Percentiles rank a stretch among this genome's conserved stretches.
phyloP scores from a whole-genome alignment of 1,284 basidiomycete species.

The Pseudozyma tsukubaensis region DNA sequence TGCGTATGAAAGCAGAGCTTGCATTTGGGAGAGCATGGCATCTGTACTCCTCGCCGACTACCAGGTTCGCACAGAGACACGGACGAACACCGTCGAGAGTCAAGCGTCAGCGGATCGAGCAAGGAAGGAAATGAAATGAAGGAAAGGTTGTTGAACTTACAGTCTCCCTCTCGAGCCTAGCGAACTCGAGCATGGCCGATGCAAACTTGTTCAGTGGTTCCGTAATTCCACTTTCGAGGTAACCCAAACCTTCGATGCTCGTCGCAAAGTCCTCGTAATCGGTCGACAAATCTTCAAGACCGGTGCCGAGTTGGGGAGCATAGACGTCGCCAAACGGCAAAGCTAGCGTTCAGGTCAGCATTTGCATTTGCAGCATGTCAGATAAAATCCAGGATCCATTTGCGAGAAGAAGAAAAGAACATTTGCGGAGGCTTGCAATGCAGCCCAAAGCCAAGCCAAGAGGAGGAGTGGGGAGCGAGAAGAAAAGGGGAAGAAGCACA shows the following conservation, averaged over 20 bases:
- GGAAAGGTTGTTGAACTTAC: constrained; percentile 36
- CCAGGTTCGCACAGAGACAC: not conserved
- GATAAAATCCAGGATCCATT: constrained; percentile 5
- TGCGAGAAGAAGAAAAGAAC: too few species aligned
- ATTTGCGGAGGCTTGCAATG: too few species aligned
- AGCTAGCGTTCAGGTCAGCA: constrained; percentile 49
- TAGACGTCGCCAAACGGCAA: constrained; percentile 60
- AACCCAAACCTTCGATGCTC: constrained; percentile 93
- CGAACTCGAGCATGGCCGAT: constrained; percentile 86
- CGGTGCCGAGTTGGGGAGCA: constrained; percentile 55
- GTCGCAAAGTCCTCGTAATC: constrained; percentile 98
- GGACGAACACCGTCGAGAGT: not conserved
- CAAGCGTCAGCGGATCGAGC: too few species aligned
- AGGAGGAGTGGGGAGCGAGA: not conserved
- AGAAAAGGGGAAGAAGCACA: not conserved
- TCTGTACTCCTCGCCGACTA: constrained; percentile 60
- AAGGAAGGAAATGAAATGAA: not conserved
- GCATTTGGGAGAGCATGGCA: constrained; percentile 86
- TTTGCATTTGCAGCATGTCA: constrained; percentile 1
- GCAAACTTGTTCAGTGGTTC: constrained; percentile 96
- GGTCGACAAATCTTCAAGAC: constrained; percentile 75
- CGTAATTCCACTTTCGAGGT: constrained; percentile 96
- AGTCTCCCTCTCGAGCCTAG: constrained; percentile 53
- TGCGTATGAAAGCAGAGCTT: constrained; percentile 88
- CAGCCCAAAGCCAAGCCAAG: too few species aligned